Conservation (phyloP, 2,329 filamentous ascomycete species). For the Cryphonectria naterciae region DNA sequence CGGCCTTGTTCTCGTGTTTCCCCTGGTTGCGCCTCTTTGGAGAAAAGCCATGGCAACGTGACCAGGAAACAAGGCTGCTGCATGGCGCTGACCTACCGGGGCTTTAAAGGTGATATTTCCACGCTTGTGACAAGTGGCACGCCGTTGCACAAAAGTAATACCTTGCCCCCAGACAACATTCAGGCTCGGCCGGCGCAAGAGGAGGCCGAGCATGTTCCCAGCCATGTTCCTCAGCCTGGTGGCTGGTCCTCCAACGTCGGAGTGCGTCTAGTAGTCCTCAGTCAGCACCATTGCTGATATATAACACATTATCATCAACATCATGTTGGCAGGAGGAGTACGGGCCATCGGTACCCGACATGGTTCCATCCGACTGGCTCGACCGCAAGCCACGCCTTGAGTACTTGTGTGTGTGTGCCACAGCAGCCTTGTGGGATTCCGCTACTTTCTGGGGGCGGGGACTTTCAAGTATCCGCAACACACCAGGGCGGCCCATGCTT, state of each 20-base stretch:
- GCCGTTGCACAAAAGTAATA: background rate
- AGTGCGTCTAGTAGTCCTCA: background rate
- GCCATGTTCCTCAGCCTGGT: conserved; percentile 2
- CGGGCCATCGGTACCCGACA: conserved; percentile 3
- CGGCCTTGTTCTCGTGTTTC: conserved; percentile 5
- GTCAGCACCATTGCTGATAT: background rate
- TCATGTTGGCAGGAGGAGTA: background rate
- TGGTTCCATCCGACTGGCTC: conserved; percentile 1
- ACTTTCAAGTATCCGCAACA: background rate
- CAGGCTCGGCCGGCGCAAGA: background rate
- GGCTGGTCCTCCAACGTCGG: background rate
- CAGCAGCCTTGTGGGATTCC: conserved; percentile 4
- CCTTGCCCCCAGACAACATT: background rate
- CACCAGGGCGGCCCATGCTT: background rate
- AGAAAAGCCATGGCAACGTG: background rate
- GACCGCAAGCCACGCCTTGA: background rate
- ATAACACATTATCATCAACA: background rate
- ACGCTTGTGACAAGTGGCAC: background rate
- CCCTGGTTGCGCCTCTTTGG: background rate
- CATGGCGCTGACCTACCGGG: background rate
- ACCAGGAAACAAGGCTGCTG: background rate
- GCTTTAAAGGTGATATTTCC: background rate
- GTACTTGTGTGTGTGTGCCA: background rate
- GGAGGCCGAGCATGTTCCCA: background rate
- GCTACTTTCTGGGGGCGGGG: background rate